Evolutionary conservation across 805 yeast genomes (phyloP).

Genomic region (Ogataea sp.): DNA sequence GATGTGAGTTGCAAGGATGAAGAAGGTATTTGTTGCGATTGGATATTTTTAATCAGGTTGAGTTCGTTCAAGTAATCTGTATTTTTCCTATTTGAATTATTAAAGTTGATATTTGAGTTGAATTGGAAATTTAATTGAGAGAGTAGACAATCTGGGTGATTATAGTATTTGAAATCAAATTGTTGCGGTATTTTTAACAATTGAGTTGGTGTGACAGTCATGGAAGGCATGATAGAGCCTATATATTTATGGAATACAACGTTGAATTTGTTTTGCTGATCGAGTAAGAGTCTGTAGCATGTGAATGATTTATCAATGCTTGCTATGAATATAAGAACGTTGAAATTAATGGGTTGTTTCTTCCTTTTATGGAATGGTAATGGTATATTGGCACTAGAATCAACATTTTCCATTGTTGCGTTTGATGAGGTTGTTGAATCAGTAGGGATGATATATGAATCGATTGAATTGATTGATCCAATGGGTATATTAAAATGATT

Average conservation of each 20-base stretch:
- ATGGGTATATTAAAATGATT: constrained; percentile 14
- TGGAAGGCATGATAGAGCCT: constrained; percentile 13
- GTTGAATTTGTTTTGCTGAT: constrained; percentile 3
- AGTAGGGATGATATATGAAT: constrained; percentile 13
- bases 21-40: neutral
- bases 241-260: constrained; percentile 7
- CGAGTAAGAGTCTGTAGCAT: constrained; percentile 10
- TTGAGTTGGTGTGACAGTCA: constrained; percentile 6
- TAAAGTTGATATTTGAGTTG: neutral
- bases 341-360: too few relatives aligned
- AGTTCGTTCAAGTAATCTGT: too few relatives aligned
- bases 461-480: too few relatives aligned
- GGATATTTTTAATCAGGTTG: neutral
- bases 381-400: neutral
- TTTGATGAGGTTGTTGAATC: constrained; percentile 17
- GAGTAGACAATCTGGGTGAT: constrained; percentile 1
- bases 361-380: neutral
- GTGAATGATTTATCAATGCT: constrained; percentile 16
- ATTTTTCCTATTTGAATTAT: too few relatives aligned
- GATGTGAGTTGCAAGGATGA: too few relatives aligned
- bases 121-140: neutral
- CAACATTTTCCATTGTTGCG: too few relatives aligned
- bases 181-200: too few relatives aligned
- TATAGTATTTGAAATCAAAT: constrained; percentile 10
- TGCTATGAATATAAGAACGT: constrained; percentile 10